phyloP scores from a whole-genome alignment of 768 basidiomycete genomes.

The Rhodotorula paludigena region DNA sequence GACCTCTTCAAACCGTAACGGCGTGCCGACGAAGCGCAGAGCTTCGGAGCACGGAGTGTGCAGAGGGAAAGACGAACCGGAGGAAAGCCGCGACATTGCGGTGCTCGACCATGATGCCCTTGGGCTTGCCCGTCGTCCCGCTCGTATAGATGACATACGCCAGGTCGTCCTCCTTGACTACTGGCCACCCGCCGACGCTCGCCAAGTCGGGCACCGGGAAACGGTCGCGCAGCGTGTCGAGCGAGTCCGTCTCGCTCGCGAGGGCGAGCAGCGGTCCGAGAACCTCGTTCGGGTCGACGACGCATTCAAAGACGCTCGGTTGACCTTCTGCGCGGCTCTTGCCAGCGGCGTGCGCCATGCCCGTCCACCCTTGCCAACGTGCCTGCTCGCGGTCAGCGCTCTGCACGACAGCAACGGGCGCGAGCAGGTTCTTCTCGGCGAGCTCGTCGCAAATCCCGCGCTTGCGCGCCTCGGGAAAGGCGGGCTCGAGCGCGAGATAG shows the following conservation, averaged over 20 bases:
- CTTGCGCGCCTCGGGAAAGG: constrained; percentile 31
- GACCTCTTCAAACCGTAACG: neutral
- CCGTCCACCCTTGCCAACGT: constrained; percentile 5
- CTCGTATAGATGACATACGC: constrained; percentile 38
- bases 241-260: neutral
- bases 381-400: neutral
- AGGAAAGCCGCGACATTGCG: constrained; percentile 33
- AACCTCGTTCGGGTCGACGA: neutral
- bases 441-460: constrained; percentile 22
- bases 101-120: constrained; percentile 34
- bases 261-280: neutral
- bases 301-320: neutral
- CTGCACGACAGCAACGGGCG: constrained; percentile 19
- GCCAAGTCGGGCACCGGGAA: neutral
- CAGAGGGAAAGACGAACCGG: neutral
- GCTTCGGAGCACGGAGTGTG: neutral
- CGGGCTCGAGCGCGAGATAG: constrained; percentile 37
- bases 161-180: constrained; percentile 3
- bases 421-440: constrained; percentile 8
- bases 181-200: neutral
- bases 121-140: constrained; percentile 35
- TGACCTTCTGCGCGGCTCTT: neutral
- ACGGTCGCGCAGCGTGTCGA: neutral
- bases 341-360: neutral
- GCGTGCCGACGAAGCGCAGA: too few relatives aligned